phyloP scores from a whole-genome alignment of 2,329 filamentous ascomycete species.

The Calonectria pteridis region DNA sequence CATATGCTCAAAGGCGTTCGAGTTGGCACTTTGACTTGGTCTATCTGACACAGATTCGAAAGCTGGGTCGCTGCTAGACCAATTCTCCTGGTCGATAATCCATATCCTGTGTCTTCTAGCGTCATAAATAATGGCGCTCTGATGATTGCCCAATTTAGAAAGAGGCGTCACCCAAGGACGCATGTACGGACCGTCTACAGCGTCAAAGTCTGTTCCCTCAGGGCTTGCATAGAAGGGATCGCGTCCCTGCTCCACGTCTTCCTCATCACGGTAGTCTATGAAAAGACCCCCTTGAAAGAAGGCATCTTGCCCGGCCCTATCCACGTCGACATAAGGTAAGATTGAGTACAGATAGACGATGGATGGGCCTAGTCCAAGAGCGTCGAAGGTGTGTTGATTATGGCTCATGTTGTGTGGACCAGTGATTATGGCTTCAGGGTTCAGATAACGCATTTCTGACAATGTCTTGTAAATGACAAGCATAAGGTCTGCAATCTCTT shows the following conservation, averaged over 20 bases:
- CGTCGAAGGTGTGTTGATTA: neutral
- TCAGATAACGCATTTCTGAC: neutral
- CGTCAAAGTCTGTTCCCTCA: slow-evolving; percentile 33
- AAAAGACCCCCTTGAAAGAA: slow-evolving; percentile 38
- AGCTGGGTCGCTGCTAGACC: neutral
- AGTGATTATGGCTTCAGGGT: neutral
- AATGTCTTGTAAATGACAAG: slow-evolving; percentile 10
- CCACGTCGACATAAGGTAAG: slow-evolving; percentile 36
- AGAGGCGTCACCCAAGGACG: slow-evolving; percentile 43
- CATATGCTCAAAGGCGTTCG: neutral
- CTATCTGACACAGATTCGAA: neutral
- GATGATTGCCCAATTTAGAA: slow-evolving; percentile 41
- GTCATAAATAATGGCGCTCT: slow-evolving; percentile 44
- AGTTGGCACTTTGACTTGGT: neutral
- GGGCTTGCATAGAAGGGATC: slow-evolving; percentile 34
- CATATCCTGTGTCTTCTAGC: slow-evolving; percentile 35
- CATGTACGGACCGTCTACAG: slow-evolving; percentile 29
- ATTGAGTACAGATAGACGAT: slow-evolving; percentile 46
- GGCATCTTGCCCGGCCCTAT: slow-evolving; percentile 4
- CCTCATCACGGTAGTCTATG: slow-evolving; percentile 34
- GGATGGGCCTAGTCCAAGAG: slow-evolving; percentile 26
- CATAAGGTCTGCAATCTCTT: slow-evolving; percentile 9
- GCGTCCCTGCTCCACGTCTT: slow-evolving; percentile 10
- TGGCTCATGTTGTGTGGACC: slow-evolving; percentile 1
- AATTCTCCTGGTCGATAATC: slow-evolving; percentile 3